Base-by-base conservation (phyloP, 2,329 filamentous ascomycete species). In the Colletotrichum graminicola region DNA sequence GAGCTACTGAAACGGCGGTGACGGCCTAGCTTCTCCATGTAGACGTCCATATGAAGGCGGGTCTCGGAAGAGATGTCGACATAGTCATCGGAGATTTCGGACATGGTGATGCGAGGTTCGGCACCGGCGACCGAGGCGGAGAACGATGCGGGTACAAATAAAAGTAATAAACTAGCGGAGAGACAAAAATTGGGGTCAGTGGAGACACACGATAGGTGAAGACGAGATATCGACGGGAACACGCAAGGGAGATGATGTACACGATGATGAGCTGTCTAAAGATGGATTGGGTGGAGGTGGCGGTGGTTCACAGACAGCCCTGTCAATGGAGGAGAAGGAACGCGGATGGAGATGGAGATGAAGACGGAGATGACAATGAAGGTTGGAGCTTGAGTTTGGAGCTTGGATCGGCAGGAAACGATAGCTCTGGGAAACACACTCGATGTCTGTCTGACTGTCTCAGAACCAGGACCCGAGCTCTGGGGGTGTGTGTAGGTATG, bases 11-110 rank as follows among this genome's bases (percentile, higher is more conserved):
- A 41, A 36, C 67, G 63, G 54, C 55, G 52, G n/a, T 41, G 69
- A 26, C 49, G 69, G 16, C 54, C 66, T 41, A 72, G 21, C 54
- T 64, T 59, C 52, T 69, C 41, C 69, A 72, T 69, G 45, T 69
- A 61, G 54, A 72, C 65, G 32, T 66, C 62, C 59, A 72, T 32
- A 55, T 72, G 69, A 45, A 72, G 69, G 60, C 68, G 54, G 54
- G 66, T 69, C 32, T 62, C 54, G 36, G 65, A 55, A 39, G 69
- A 69, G 65, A 72, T 69, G 21, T 55, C 41, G 54, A 72, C 69
- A 51, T 72, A 72, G 69, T 72, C 69, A 69, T 72, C 69, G 54
- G 69, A 69, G 54, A 72, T 72, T 16, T 72, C 69, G 65, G 69
- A 72, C 69, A 72, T 72, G 69, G 54, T 41, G 56, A 43, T n/a